phyloP scores from a whole-genome alignment of 345 rosid genomes.

The Arabidopsis thaliana region DNA sequence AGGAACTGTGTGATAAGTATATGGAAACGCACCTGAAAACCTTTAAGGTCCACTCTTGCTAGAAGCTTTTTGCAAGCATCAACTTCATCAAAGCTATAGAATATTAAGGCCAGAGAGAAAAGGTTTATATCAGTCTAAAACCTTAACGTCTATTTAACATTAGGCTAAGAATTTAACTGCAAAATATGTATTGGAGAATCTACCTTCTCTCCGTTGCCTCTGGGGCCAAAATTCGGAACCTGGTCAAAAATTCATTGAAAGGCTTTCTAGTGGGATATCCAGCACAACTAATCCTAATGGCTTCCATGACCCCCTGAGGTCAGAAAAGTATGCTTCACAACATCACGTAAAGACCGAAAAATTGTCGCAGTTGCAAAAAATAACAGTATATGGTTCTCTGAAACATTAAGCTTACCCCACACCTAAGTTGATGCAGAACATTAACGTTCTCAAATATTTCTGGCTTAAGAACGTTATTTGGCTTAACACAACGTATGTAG shows the following conservation, averaged over 20 bases:
- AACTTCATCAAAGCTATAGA: slow-evolving; percentile 66
- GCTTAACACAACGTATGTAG: slow-evolving; percentile 96
- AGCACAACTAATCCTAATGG: slow-evolving; percentile 98
- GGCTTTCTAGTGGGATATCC: slow-evolving; percentile 93
- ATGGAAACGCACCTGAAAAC: slow-evolving; percentile 70
- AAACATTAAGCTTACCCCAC: slow-evolving; percentile 80
- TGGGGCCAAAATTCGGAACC: slow-evolving; percentile 74
- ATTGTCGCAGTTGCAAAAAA: slow-evolving; percentile 11
- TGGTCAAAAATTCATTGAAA: slow-evolving; percentile 70
- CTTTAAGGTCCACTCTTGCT: slow-evolving; percentile 74
- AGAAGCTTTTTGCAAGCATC: slow-evolving; percentile 79
- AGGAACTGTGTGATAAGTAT: neutral
- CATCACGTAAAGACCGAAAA: slow-evolving; percentile 15
- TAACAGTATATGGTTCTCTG: slow-evolving; percentile 38
- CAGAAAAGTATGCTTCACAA: slow-evolving; percentile 26
- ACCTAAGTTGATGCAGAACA: slow-evolving; percentile 87
- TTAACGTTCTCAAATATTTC: slow-evolving; percentile 79
- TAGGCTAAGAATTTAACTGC: slow-evolving; percentile 21
- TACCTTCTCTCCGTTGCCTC: slow-evolving; percentile 67
- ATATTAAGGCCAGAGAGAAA: slow-evolving; percentile 29
- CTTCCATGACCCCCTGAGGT: slow-evolving; percentile 94
- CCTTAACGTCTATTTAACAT: slow-evolving; percentile 4
- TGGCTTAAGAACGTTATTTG: slow-evolving; percentile 93
- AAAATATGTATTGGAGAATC: slow-evolving; percentile 21
- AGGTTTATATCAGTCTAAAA: slow-evolving; percentile 11